Evolutionary conservation across 352 stramenopile genomes (phyloP).

Genomic region (Phytophthora pluvialis): DNA sequence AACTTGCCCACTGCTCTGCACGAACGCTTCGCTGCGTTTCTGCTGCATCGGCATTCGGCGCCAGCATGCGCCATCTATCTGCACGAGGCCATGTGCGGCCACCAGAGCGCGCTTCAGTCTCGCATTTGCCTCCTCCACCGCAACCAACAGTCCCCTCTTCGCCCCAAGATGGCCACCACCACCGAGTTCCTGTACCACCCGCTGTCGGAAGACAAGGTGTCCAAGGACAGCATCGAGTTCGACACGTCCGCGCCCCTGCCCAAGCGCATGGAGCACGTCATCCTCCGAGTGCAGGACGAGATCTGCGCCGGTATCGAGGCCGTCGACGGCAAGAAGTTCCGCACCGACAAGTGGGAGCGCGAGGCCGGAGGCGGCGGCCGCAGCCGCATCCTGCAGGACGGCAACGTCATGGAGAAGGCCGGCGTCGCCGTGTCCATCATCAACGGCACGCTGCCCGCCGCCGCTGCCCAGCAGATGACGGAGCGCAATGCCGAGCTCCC

Average conservation of each 20-base stretch:
- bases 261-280: slow-evolving; percentile 85
- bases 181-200: slow-evolving; percentile 70
- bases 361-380: slow-evolving; percentile 95
- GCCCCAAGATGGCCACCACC: slow-evolving; percentile 27
- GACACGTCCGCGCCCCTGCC: slow-evolving; percentile 68
- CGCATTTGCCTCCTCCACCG: slow-evolving; percentile 20
- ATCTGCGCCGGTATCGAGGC: slow-evolving; percentile 90
- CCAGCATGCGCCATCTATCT: slow-evolving; percentile 26
- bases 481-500: slow-evolving; percentile 74
- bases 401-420: slow-evolving; percentile 98
- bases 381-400: slow-evolving; percentile 93
- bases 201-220: slow-evolving; percentile 69
- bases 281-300: slow-evolving; percentile 83
- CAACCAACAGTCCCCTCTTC: slow-evolving; percentile 9
- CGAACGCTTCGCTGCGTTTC: slow-evolving; percentile 35
- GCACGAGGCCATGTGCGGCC: slow-evolving; percentile 22
- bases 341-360: slow-evolving; percentile 95
- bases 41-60: slow-evolving; percentile 12
- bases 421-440: slow-evolving; percentile 98
- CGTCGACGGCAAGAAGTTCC: slow-evolving; percentile 95
- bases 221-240: slow-evolving; percentile 78
- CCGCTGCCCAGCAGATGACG: slow-evolving; percentile 84
- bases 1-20: slow-evolving; percentile 22
- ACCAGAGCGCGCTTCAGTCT: slow-evolving; percentile 15
- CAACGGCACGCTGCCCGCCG: slow-evolving; percentile 94